Percentiles rank a stretch among this genome's conserved stretches.
Evolutionary conservation across 106 monocot species (phyloP).

Genomic region (Apostasia ramifera): DNA sequence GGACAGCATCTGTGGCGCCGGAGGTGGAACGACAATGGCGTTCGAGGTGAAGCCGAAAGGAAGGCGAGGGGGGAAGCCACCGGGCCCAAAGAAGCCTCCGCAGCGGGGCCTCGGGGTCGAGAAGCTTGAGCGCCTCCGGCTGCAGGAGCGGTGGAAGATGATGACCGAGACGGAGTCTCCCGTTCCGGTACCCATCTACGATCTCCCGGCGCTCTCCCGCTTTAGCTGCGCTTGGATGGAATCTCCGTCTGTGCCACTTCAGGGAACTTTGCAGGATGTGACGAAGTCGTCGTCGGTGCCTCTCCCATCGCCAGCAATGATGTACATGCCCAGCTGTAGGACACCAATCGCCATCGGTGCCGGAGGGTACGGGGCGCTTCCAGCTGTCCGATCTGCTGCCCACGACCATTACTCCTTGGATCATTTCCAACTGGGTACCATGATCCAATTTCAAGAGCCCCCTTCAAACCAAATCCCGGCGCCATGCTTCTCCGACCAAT

Average conservation of each 20-base stretch:
- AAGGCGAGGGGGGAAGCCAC: slow-evolving; percentile 19
- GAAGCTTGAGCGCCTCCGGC: slow-evolving; percentile 45
- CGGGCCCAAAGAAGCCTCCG: slow-evolving; percentile 28
- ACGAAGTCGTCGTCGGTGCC: neutral
- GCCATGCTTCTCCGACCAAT: slow-evolving; percentile 27
- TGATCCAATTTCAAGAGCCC: slow-evolving; percentile 19
- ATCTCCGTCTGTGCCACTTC: neutral
- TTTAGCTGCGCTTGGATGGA: neutral
- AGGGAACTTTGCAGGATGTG: too few relatives aligned
- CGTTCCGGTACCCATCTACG: neutral
- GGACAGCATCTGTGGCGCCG: neutral
- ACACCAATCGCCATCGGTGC: neutral
- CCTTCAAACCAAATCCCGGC: slow-evolving; percentile 59
- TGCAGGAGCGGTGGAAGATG: slow-evolving; percentile 49
- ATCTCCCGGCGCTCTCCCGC: neutral
- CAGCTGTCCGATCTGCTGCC: slow-evolving; percentile 2
- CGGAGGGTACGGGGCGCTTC: neutral
- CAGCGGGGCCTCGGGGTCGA: slow-evolving; percentile 54
- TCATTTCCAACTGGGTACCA: neutral
- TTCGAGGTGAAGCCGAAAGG: slow-evolving; percentile 10
- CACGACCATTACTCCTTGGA: slow-evolving; percentile 7
- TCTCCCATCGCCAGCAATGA: neutral
- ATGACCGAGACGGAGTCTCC: slow-evolving; percentile 9
- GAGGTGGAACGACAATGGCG: neutral
- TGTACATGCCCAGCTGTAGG: slow-evolving; percentile 4